Conservation (phyloP, 768 basidiomycete genomes). For the Psilocybe tampanensis region DNA sequence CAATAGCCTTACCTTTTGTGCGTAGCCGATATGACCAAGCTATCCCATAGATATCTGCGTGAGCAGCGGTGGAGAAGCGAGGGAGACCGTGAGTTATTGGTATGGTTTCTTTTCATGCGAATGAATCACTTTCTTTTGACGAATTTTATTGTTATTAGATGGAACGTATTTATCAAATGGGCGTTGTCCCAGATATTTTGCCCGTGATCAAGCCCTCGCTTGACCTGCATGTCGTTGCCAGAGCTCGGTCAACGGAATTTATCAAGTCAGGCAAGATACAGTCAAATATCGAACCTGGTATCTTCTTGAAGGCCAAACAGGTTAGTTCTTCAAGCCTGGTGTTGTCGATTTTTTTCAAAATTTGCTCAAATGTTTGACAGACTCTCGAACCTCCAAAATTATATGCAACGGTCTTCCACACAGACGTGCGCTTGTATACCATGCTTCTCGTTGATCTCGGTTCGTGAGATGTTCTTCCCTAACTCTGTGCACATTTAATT, state of each 20-base stretch:
- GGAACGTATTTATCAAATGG: slow-evolving; percentile 92
- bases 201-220: slow-evolving; percentile 70
- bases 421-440: slow-evolving; percentile 81
- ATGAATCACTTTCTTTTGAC: neutral
- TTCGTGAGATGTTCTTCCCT: slow-evolving; percentile 27
- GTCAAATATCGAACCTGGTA: slow-evolving; percentile 67
- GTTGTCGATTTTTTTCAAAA: neutral
- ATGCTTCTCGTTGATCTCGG: slow-evolving; percentile 89
- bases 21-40: slow-evolving; percentile 68
- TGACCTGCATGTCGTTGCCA: slow-evolving; percentile 68
- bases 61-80: slow-evolving; percentile 87
- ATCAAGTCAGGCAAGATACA: slow-evolving; percentile 35
- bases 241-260: slow-evolving; percentile 31
- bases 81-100: slow-evolving; percentile 83
- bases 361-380: slow-evolving; percentile 33
- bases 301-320: slow-evolving; percentile 67
- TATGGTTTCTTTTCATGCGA: slow-evolving; percentile 36
- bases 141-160: slow-evolving; percentile 61
- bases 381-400: slow-evolving; percentile 68
- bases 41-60: slow-evolving; percentile 75
- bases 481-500: neutral
- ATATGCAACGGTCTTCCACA: slow-evolving; percentile 79
- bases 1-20: no score
- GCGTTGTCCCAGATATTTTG: slow-evolving; percentile 86
- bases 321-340: slow-evolving; percentile 36